Evolutionary conservation across 805 yeast genomes (phyloP), one percentile per base, ranked within the genome.

Genomic region (Saturnispora diversa): DNA sequence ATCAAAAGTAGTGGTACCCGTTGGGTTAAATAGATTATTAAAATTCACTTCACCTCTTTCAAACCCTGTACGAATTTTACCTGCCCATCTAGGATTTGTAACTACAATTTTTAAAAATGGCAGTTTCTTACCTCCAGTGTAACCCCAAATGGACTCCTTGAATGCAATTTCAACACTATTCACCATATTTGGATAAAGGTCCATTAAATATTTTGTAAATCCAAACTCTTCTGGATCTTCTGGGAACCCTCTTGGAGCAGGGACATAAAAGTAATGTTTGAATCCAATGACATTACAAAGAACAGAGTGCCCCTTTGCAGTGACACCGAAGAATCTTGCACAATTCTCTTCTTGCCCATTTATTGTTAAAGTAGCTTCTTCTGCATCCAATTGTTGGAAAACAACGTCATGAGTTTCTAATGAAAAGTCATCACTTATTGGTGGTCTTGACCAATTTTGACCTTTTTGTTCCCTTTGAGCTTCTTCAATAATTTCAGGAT

Each of bases 141-240:
- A 92, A 8, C 97, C 97, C 97, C 97, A 90, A 43, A 92, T 79
- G 9, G 94, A 81, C 57, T 90, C 95, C 51, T 85, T 86, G 54
- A 70, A 59, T 5, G 60, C 67, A 11, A 88, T 66, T 44, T 84
- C 86, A 16, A 90, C 66, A 19, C 21, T 27, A 16, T 71, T 70
- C 45, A 74, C 70, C 9, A 86, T 68, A n/a, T 81, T 80, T 39
- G 66, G 68, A 44, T 72, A 80, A 43, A 65, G 48, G 50, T 60
- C 60, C 47, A 66, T 64, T 45, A 83, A 44, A 52, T 76, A 65
- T 22, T 62, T 56, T 19, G 64, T 50, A 17, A 40, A 36, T 11
- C 35, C 28, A 50, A 81, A 71, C 8, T 61, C 63, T 0, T 55
- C 51, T 35, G 84, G 52, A 49, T 80, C 80, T 20, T 65, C 72